Base-by-base conservation (phyloP, 176 grass and related monocot species). In the Carex scoparia region DNA sequence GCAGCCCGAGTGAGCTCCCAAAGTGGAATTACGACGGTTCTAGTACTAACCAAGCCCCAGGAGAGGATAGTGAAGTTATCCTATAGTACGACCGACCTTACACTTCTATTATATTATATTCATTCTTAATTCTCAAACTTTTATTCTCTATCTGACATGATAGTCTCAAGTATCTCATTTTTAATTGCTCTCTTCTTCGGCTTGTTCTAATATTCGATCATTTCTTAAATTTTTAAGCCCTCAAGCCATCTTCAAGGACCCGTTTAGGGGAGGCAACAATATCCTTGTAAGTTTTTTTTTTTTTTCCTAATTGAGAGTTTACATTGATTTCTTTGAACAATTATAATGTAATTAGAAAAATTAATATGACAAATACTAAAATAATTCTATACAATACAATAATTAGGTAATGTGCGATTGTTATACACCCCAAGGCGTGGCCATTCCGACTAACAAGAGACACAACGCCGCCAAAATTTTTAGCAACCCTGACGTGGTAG, bases 1-100 rank as follows among this genome's bases (percentile, higher is more conserved):
- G 77, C 9, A 68, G 88, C 27, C 72, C 82, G 10, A 97, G 86
- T 61, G 86, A 97, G 86, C 91, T 97, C 62, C 95, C 95, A 10
- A 97, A 93, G 59, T 97, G 95, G 95, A 97, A 97, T 83, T 97
- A 94, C 63, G 95, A 97, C 3, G 95, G 95, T 12, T 97, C 95
- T 44, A 97, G 92, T 90, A 97, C 95, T 8, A 92, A 92, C 35
- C 95, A 97, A 86, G 92, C 95, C 71, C 92, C 90, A n/a, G 95
- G 94, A 38, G 48, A 97, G 90, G 95, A 97, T 72, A 97, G 95
- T 71, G 95, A 97, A 97, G 95, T 97, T 56, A 97, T 97, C 83
- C 84, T 97, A 53, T 97, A 94, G 95, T 97, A 97, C 31, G 92
- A 76, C 31, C 81, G 92, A 76, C 31, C 81, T 86, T 51, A 19